Conservation (phyloP, 495 filamentous ascomycete genomes). For the Aspergillus olivimuriae region DNA sequence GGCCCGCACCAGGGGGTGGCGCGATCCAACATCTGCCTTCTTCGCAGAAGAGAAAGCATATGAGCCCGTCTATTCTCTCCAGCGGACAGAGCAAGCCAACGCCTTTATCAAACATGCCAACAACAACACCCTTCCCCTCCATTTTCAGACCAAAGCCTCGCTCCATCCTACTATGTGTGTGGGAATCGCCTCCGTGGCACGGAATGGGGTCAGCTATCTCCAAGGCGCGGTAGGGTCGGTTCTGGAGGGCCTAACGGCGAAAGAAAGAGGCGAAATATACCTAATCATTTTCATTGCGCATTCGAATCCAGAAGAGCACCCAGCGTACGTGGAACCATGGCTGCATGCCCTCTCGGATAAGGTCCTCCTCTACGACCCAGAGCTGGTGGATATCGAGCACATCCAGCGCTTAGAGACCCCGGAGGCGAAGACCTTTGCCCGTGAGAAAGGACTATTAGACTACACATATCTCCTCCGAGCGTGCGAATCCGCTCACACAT, state of each 20-base stretch:
- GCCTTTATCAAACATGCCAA: too few relatives aligned
- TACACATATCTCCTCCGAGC: slow-evolving; percentile 38
- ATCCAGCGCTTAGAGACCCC: not conserved
- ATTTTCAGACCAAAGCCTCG: too few relatives aligned
- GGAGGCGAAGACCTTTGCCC: not conserved
- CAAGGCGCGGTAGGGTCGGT: slow-evolving; percentile 39
- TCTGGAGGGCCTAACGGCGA: slow-evolving; percentile 32
- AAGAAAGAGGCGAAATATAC: slow-evolving; percentile 22
- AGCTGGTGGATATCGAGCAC: not conserved
- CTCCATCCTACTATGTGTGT: slow-evolving; percentile 11
- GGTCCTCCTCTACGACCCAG: not conserved
- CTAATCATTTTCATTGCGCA: slow-evolving; percentile 42
- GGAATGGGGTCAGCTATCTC: slow-evolving; percentile 27
- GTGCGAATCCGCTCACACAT: slow-evolving; percentile 30
- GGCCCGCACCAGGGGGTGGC: not conserved
- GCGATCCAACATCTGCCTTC: not conserved
- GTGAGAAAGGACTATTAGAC: slow-evolving; percentile 36
- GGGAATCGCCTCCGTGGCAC: slow-evolving; percentile 14
- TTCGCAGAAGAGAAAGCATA: not conserved
- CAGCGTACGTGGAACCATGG: slow-evolving; percentile 12
- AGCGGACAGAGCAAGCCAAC: too few relatives aligned
- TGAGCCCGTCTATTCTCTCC: not conserved
- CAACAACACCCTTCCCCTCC: too few relatives aligned
- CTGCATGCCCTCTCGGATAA: slow-evolving; percentile 9
- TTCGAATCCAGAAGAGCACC: slow-evolving; percentile 25